These are phyloP conservation scores for Jatropha curcas DNA, from an alignment of 345 rosid species.

Conservation along the genomic window DNA sequence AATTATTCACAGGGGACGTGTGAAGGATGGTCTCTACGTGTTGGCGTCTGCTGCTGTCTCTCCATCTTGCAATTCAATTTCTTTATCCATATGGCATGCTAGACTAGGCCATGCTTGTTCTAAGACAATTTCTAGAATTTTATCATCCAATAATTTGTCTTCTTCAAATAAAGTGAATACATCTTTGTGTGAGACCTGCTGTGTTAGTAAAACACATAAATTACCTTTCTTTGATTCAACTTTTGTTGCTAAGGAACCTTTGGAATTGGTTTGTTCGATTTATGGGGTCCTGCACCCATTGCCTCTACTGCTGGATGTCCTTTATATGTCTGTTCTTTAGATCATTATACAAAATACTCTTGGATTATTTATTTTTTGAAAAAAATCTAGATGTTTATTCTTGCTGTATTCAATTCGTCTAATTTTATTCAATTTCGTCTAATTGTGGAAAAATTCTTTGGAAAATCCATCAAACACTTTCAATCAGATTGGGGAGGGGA, in stretches of 20 bases:
- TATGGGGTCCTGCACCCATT: neutral
- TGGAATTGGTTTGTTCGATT: neutral
- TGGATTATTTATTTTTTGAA: neutral
- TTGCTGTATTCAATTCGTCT: too few species aligned
- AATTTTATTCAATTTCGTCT: neutral
- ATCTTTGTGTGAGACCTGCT: too few species aligned
- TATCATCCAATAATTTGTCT: neutral
- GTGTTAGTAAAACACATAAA: too few species aligned
- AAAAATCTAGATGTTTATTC: neutral
- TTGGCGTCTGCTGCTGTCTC: neutral
- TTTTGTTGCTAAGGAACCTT: too few species aligned
- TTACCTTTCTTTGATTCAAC: too few species aligned
- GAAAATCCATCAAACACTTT: too few species aligned
- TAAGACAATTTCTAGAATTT: neutral
- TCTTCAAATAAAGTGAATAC: neutral
- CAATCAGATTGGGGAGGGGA: too few species aligned
- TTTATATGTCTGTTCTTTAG: neutral
- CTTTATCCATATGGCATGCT: too few species aligned
- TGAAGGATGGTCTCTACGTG: neutral
- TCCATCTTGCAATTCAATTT: neutral
- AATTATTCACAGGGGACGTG: too few species aligned
- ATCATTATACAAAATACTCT: neutral
- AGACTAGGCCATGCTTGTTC: too few species aligned
- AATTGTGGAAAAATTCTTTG: slow-evolving; percentile 1
- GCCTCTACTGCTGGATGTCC: neutral